These are phyloP conservation scores for Rhizoctonia solani DNA, from an alignment of 1,284 basidiomycete genomes.

Conservation along the genomic window DNA sequence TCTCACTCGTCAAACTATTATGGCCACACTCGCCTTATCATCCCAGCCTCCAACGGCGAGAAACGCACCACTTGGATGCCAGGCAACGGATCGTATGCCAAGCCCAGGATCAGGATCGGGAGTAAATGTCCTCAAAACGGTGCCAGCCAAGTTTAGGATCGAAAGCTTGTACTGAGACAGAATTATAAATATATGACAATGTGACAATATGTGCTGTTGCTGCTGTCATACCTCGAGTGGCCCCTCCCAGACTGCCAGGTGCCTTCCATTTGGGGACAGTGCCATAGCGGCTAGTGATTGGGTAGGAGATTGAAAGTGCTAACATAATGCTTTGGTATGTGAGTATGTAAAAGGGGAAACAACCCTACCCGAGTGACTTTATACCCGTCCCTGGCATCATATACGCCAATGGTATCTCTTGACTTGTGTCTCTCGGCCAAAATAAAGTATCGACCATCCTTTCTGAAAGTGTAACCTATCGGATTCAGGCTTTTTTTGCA, in stretches of 20 bases:
- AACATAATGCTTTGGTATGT: conserved; percentile 22
- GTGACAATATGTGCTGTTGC: conserved; percentile 13
- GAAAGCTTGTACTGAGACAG: conserved; percentile 78
- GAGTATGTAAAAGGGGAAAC: neutral
- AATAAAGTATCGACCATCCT: conserved; percentile 78
- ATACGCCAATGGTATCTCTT: conserved; percentile 81
- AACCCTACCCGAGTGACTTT: conserved; percentile 71
- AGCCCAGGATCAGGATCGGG: conserved; percentile 76
- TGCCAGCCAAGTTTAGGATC: conserved; percentile 74
- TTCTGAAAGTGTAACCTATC: conserved; percentile 75
- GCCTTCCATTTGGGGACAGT: conserved; percentile 79
- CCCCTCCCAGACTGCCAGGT: conserved; percentile 83
- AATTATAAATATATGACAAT: neutral
- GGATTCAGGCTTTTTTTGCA: conserved; percentile 1
- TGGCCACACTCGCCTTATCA: conserved; percentile 61
- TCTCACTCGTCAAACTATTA: neutral
- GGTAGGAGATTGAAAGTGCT: conserved; percentile 85
- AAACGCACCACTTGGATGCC: conserved; percentile 83
- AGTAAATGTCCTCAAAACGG: conserved; percentile 67
- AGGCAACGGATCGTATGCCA: conserved; percentile 72
- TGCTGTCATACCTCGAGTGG: conserved; percentile 65
- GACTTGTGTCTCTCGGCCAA: conserved; percentile 84
- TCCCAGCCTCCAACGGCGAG: conserved; percentile 82
- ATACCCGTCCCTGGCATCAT: conserved; percentile 71
- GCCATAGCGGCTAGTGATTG: conserved; percentile 72